Evolutionary conservation across 129 eudicot genomes (phyloP).

Genomic region (Ambrosia artemisiifolia): DNA sequence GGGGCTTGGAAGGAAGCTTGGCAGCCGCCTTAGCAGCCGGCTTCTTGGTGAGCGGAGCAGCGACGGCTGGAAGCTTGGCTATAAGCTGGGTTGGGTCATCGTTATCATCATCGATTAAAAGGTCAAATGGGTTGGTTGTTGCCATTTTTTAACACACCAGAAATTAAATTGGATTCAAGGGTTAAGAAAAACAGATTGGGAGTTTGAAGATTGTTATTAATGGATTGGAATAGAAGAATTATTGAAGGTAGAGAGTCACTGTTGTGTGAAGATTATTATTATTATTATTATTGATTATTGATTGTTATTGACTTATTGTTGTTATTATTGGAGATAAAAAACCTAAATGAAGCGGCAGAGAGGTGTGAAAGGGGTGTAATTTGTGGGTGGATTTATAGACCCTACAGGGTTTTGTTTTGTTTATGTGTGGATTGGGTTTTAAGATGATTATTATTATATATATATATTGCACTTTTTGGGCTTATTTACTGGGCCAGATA

Average conservation of each 20-base stretch:
- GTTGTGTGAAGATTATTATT: background rate
- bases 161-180: background rate
- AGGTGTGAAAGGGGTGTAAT: background rate
- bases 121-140: conserved; percentile 58
- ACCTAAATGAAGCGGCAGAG: conserved; percentile 22
- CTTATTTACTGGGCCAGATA: no score
- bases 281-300: background rate
- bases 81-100: conserved; percentile 57
- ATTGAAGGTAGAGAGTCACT: background rate
- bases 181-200: background rate
- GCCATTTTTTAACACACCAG: conserved; percentile 43
- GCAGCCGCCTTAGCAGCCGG: conserved; percentile 39
- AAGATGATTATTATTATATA: no score
- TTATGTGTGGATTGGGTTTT: background rate
- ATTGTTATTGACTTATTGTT: no score
- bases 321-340: conserved; percentile 3
- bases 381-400: conserved; percentile 34
- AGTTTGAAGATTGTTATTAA: background rate
- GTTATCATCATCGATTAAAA: conserved; percentile 62
- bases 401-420: conserved; percentile 36
- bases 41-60: conserved; percentile 25
- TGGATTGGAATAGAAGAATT: background rate
- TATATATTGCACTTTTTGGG: no score
- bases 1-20: conserved; percentile 72
- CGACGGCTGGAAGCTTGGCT: conserved; percentile 37